Percentiles rank a stretch among this genome's conserved stretches.
Evolutionary conservation across 106 monocot species (phyloP).

Genomic region (Dioscorea alata): DNA sequence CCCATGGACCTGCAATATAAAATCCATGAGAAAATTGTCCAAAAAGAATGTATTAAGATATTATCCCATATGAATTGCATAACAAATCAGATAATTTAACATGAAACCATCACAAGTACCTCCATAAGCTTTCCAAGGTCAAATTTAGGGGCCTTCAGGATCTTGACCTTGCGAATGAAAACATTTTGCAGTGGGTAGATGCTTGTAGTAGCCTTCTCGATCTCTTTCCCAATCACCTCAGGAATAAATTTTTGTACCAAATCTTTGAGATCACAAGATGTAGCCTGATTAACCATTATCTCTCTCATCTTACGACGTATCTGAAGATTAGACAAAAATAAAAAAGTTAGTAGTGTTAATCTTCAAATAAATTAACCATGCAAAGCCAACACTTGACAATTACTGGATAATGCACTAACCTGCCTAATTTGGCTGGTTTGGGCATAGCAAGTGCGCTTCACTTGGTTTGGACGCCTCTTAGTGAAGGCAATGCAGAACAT

Average conservation of each 20-base stretch:
- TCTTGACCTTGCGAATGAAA: conserved; percentile 82
- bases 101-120: conserved; percentile 21
- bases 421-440: conserved; percentile 86
- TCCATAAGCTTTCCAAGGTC: conserved; percentile 91
- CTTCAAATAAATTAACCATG: not conserved
- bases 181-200: conserved; percentile 86
- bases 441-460: conserved; percentile 92
- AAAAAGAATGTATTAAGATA: not conserved
- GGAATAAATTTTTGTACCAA: conserved; percentile 77
- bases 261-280: conserved; percentile 67
- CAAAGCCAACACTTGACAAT: not conserved
- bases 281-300: conserved; percentile 79
- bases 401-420: conserved; percentile 15
- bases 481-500: conserved; percentile 96
- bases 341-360: not conserved
- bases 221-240: conserved; percentile 79
- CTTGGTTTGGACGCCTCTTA: conserved; percentile 81
- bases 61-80: not conserved
- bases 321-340: conserved; percentile 22
- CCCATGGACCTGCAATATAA: not conserved
- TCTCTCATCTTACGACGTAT: conserved; percentile 86
- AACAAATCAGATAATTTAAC: not conserved
- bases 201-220: conserved; percentile 76
- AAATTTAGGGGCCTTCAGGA: conserved; percentile 83
- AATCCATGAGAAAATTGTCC: not conserved